Percentiles rank a stretch among this genome's conserved stretches.
Evolutionary conservation across 2,329 filamentous ascomycete genomes (phyloP).

Genomic region (Ceratocystis albifundus): DNA sequence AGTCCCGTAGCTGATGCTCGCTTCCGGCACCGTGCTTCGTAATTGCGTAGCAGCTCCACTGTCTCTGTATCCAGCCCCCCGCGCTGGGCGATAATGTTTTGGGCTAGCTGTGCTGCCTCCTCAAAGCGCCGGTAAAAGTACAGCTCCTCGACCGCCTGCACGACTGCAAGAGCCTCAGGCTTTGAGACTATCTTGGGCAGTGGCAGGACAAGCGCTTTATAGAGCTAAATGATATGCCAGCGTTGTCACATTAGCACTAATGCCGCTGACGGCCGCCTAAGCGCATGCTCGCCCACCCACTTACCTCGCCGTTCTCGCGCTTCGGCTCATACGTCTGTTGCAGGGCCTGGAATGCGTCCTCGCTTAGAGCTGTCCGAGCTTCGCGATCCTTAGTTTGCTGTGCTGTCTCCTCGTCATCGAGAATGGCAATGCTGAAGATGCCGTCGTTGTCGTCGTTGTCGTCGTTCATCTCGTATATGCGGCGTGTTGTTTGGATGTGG

Average conservation of each 20-base stretch:
- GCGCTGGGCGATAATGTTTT: slow-evolving; percentile 27
- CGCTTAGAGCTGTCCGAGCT: slow-evolving; percentile 36
- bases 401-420: slow-evolving; percentile 29
- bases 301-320: slow-evolving; percentile 45
- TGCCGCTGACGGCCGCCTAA: too few species aligned
- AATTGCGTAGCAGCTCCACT: slow-evolving; percentile 32
- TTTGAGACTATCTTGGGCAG: slow-evolving; percentile 34
- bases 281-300: slow-evolving; percentile 22
- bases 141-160: slow-evolving; percentile 47
- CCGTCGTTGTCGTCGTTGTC: slow-evolving; percentile 31
- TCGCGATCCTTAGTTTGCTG: slow-evolving; percentile 27
- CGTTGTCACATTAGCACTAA: too few species aligned
- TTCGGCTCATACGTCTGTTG: slow-evolving; percentile 38
- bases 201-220: slow-evolving; percentile 30
- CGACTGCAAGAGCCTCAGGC: slow-evolving; percentile 38
- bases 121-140: slow-evolving; percentile 42
- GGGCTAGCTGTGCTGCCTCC: slow-evolving; percentile 36
- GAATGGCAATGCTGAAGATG: slow-evolving; percentile 29
- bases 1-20: background rate
- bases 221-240: background rate
- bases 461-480: slow-evolving; percentile 22
- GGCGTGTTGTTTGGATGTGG: background rate
- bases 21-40: slow-evolving; percentile 26
- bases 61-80: slow-evolving; percentile 37
- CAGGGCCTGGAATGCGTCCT: slow-evolving; percentile 39